These are phyloP conservation scores for Pseudonitzschia multistriata DNA, from an alignment of 108 stramenopile genomes.

Conservation along the genomic window DNA sequence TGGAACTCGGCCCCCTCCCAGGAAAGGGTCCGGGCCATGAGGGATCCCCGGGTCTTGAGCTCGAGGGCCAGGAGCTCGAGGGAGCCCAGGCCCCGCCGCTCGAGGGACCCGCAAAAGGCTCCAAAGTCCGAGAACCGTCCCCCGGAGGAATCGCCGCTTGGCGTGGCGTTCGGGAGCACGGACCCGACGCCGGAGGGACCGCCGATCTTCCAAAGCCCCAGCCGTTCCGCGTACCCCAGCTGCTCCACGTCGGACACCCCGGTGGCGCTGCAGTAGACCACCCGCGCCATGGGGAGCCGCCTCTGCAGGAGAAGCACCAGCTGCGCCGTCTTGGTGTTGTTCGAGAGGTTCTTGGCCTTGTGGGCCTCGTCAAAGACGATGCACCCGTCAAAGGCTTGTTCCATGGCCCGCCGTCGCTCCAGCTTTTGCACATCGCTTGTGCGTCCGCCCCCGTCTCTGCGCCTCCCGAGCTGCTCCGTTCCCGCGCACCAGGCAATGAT, in stretches of 20 bases:
- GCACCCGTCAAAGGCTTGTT: slow-evolving; percentile 58
- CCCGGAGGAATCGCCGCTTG: not conserved
- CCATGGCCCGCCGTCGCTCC: slow-evolving; percentile 23
- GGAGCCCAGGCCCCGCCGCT: slow-evolving; percentile 71
- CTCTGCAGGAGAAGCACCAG: slow-evolving; percentile 67
- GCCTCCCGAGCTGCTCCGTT: slow-evolving; percentile 16
- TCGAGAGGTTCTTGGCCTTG: slow-evolving; percentile 78
- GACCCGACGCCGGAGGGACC: not conserved
- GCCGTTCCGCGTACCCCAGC: slow-evolving; percentile 76
- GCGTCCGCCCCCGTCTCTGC: not conserved
- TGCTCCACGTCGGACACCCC: slow-evolving; percentile 77
- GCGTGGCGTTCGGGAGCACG: no score
- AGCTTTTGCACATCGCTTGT: not conserved
- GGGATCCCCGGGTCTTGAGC: slow-evolving; percentile 71
- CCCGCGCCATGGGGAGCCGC: slow-evolving; percentile 69
- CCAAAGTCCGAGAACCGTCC: slow-evolving; percentile 36
- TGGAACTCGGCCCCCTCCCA: slow-evolving; percentile 81
- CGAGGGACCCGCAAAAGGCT: slow-evolving; percentile 51
- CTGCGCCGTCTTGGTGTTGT: slow-evolving; percentile 58
- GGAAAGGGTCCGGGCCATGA: slow-evolving; percentile 72
- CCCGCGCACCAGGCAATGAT: slow-evolving; percentile 64
- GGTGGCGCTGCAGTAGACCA: slow-evolving; percentile 80
- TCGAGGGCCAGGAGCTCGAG: slow-evolving; percentile 85
- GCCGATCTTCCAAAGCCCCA: slow-evolving; percentile 68
- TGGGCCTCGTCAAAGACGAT: slow-evolving; percentile 82